Conservation (phyloP, 257 asterid genomes). For the Primulina eburnea region DNA sequence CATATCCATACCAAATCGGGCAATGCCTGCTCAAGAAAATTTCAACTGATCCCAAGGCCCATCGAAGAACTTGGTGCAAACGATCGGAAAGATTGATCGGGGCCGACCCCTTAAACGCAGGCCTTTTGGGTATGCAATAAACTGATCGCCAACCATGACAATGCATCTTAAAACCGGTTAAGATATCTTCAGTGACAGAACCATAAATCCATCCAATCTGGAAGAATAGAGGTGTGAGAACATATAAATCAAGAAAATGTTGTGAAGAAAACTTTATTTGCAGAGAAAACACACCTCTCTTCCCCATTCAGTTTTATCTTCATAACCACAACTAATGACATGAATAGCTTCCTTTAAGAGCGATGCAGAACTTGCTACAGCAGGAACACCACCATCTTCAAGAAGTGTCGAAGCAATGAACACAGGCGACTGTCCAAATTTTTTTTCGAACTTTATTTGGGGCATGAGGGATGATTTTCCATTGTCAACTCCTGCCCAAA, state of each 20-base stretch:
- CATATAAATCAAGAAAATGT: background rate
- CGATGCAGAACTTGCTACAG: constrained; percentile 30
- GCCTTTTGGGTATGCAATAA: constrained; percentile 52
- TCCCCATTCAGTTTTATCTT: constrained; percentile 72
- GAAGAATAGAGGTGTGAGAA: background rate
- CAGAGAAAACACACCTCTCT: constrained; percentile 36
- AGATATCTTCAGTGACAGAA: constrained; percentile 88
- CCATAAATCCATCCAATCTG: constrained; percentile 61
- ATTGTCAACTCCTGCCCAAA: constrained; percentile 30
- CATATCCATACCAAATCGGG: constrained; percentile 61
- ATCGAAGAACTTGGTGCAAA: constrained; percentile 87
- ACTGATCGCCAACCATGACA: constrained; percentile 89
- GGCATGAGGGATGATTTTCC: constrained; percentile 30
- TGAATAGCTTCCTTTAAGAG: constrained; percentile 51
- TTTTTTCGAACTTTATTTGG: constrained; percentile 43
- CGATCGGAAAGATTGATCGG: constrained; percentile 96
- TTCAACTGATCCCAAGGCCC: constrained; percentile 80
- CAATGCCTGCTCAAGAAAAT: constrained; percentile 56
- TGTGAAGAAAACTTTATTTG: background rate
- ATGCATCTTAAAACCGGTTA: constrained; percentile 95
- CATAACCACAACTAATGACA: constrained; percentile 57
- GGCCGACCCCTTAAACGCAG: constrained; percentile 69
- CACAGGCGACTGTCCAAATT: constrained; percentile 51
- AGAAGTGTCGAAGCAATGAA: constrained; percentile 49
- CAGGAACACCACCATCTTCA: constrained; percentile 43